phyloP scores from a whole-genome alignment of 306 rosid species.

The Acmispon strigosus region DNA sequence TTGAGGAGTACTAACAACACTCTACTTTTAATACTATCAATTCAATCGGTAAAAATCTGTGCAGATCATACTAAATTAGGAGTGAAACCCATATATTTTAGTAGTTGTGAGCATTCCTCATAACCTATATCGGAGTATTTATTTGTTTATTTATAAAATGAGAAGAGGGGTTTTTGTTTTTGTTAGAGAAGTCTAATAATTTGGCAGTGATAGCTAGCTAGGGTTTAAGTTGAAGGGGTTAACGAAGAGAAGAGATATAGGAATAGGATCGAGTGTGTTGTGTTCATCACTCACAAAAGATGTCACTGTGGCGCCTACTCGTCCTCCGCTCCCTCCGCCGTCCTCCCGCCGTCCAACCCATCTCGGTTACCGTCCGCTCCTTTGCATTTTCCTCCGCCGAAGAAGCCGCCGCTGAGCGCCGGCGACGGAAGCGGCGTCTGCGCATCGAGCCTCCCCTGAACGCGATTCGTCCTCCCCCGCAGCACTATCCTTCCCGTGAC shows the following conservation, averaged over 20 bases:
- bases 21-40: no score
- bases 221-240: no score
- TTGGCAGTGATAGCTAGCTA: no score
- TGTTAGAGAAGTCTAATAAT: no score
- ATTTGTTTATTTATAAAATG: no score
- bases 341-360: conserved; percentile 10
- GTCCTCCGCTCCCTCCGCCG: conserved; percentile 58
- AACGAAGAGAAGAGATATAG: not conserved
- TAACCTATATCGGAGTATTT: no score
- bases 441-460: conserved; percentile 92
- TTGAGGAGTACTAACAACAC: no score
- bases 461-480: conserved; percentile 69
- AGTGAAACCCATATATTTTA: no score
- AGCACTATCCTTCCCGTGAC: conserved; percentile 43
- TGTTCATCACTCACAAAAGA: not conserved
- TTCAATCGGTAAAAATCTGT: no score
- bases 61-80: no score
- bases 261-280: not conserved
- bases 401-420: conserved; percentile 93
- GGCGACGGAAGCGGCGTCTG: conserved; percentile 79
- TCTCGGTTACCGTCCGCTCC: conserved; percentile 32
- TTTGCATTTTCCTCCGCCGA: conserved; percentile 88
- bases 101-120: no score
- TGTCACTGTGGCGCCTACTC: conserved; percentile 58
- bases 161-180: no score